Conservation (phyloP, 257 asterid species). For the Solanum verrucosum region DNA sequence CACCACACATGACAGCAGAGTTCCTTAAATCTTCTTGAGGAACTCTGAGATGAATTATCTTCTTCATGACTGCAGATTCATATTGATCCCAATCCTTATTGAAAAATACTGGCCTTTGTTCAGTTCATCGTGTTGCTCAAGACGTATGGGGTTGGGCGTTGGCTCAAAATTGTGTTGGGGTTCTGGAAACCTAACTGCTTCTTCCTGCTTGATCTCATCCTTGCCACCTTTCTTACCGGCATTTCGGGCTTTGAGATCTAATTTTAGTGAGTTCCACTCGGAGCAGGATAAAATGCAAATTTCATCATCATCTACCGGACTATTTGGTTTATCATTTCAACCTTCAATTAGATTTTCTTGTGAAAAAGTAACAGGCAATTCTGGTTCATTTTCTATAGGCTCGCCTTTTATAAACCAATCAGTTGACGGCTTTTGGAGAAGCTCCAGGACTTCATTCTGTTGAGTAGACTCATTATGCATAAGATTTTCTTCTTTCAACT, state of each 20-base stretch:
- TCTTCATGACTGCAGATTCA: not conserved
- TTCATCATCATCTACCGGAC: not conserved
- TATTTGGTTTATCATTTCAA: not conserved
- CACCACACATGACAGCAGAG: not conserved
- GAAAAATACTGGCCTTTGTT: too few relatives aligned
- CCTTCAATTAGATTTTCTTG: not conserved
- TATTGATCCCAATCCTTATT: too few relatives aligned
- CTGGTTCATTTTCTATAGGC: not conserved
- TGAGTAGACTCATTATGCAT: not conserved
- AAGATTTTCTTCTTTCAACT: too few relatives aligned
- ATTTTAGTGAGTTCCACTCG: not conserved
- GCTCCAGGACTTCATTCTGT: not conserved
- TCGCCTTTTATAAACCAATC: not conserved
- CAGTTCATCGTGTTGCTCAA: too few relatives aligned
- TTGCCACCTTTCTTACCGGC: not conserved
- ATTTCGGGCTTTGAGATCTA: not conserved
- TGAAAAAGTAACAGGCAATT: not conserved
- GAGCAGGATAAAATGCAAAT: not conserved
- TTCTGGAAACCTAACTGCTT: too few relatives aligned
- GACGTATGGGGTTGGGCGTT: too few relatives aligned
- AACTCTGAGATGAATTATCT: not conserved
- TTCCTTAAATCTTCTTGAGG: not conserved
- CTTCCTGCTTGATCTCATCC: not conserved
- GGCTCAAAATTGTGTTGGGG: too few relatives aligned
- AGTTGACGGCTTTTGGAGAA: not conserved